Evolutionary conservation across 2,329 filamentous ascomycete species (phyloP).

Genomic region (Fusarium protoensiforme): DNA sequence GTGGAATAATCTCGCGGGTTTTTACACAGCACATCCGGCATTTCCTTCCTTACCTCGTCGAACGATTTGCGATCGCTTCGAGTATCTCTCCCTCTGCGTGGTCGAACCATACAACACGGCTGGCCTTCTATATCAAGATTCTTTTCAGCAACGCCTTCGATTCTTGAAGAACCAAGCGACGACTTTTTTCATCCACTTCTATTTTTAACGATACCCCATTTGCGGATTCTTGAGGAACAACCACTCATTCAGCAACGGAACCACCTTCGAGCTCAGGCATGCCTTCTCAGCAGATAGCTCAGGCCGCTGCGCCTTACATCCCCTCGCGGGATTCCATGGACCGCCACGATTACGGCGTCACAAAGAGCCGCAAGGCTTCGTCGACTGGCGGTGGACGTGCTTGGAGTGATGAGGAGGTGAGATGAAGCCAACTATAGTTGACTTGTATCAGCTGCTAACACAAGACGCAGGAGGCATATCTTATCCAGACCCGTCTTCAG

Average conservation of each 20-base stretch:
- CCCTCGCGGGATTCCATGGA: constrained; percentile 65
- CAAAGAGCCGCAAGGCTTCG: constrained; percentile 74
- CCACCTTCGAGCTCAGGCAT: constrained; percentile 48
- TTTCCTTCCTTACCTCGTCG: constrained; percentile 11
- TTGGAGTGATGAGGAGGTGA: constrained; percentile 88
- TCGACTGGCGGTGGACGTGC: constrained; percentile 81
- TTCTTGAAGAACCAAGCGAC: constrained; percentile 25
- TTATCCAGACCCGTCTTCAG: constrained; percentile 84
- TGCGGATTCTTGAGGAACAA: constrained; percentile 29
- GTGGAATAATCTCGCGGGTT: constrained; percentile 40
- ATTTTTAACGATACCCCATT: constrained; percentile 36
- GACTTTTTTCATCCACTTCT: constrained; percentile 16
- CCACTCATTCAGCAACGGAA: constrained; percentile 30
- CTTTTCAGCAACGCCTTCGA: constrained; percentile 32
- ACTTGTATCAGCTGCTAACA: constrained; percentile 24
- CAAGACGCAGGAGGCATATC: constrained; percentile 76
- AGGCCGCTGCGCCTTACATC: constrained; percentile 58
- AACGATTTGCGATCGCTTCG: constrained; percentile 32
- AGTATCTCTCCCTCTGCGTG: constrained; percentile 18
- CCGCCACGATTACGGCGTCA: constrained; percentile 69
- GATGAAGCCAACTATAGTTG: constrained; percentile 10
- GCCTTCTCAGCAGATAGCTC: constrained; percentile 62
- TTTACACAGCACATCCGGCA: constrained; percentile 35
- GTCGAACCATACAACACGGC: constrained; percentile 2
- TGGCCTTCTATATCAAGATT: constrained; percentile 17